These are phyloP conservation scores for Paraphysoderma sedebokerense DNA, from an alignment of 371 early-diverging fungal genomes.

Conservation along the genomic window DNA sequence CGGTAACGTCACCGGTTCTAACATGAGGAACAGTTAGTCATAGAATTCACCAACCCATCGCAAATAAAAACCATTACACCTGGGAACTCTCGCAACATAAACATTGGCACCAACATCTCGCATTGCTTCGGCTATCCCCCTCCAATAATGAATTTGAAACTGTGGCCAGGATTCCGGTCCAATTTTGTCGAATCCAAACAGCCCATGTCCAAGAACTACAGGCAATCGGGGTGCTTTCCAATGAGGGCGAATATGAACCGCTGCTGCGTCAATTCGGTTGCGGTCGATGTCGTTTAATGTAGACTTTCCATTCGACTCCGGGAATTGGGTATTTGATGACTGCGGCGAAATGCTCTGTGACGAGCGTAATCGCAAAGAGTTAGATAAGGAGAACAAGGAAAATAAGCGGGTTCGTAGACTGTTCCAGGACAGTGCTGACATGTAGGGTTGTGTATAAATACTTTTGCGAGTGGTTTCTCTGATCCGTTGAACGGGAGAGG, in stretches of 20 bases:
- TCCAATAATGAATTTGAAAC: conserved; percentile 78
- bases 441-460: no score
- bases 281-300: conserved; percentile 12
- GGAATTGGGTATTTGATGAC: conserved; percentile 1
- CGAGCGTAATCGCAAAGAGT: conserved; percentile 4
- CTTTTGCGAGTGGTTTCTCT: no score
- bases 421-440: no score
- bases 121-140: conserved; percentile 61
- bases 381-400: conserved; percentile 4
- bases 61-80: conserved; percentile 4
- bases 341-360: not conserved
- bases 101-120: conserved; percentile 68
- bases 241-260: conserved; percentile 4
- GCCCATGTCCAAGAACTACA: conserved; percentile 11
- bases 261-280: conserved; percentile 14
- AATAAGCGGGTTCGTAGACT: no score
- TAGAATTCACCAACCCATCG: no score
- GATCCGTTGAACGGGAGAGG: not conserved
- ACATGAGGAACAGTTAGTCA: no score
- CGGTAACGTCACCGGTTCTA: conserved; percentile 54
- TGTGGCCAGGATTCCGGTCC: conserved; percentile 56
- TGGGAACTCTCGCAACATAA: conserved; percentile 56
- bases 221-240: not conserved
- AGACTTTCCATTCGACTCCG: not conserved
- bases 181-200: conserved; percentile 74